phyloP scores from a whole-genome alignment of 1,139 yeast genomes.

The Lodderomyces margitis region DNA sequence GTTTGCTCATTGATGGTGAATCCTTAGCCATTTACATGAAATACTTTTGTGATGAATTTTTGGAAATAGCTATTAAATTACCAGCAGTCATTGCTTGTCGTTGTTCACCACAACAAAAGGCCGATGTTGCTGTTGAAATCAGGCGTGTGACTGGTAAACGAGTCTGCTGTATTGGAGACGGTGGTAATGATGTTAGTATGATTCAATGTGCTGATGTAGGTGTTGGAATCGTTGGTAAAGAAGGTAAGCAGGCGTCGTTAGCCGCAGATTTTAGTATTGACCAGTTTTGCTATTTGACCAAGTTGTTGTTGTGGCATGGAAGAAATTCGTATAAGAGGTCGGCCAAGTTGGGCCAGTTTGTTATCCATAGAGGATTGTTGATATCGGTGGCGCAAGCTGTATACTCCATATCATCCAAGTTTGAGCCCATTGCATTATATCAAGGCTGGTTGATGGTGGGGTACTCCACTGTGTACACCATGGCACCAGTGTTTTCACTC shows the following conservation, averaged over 20 bases:
- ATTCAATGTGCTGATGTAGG: slow-evolving; percentile 99
- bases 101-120: slow-evolving; percentile 98
- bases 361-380: slow-evolving; percentile 91
- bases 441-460: slow-evolving; percentile 99
- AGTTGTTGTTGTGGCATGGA: slow-evolving; percentile 94
- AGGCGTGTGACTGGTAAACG: slow-evolving; percentile 79
- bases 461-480: slow-evolving; percentile 92
- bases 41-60: slow-evolving; percentile 66
- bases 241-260: slow-evolving; percentile 94
- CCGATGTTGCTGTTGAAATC: slow-evolving; percentile 85
- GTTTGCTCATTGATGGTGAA: slow-evolving; percentile 91
- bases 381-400: slow-evolving; percentile 97
- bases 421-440: slow-evolving; percentile 91
- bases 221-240: slow-evolving; percentile 98
- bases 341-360: slow-evolving; percentile 92
- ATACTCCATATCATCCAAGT: slow-evolving; percentile 77
- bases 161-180: slow-evolving; percentile 98
- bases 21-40: slow-evolving; percentile 71
- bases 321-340: slow-evolving; percentile 94
- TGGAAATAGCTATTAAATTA: slow-evolving; percentile 67
- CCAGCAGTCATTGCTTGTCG: slow-evolving; percentile 98
- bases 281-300: slow-evolving; percentile 86
- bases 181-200: slow-evolving; percentile 99
- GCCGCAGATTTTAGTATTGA: slow-evolving; percentile 96
- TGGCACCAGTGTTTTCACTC: slow-evolving; percentile 96